Base-by-base conservation (phyloP, 2,329 filamentous ascomycete genomes). In the Apiospora phragmitis region DNA sequence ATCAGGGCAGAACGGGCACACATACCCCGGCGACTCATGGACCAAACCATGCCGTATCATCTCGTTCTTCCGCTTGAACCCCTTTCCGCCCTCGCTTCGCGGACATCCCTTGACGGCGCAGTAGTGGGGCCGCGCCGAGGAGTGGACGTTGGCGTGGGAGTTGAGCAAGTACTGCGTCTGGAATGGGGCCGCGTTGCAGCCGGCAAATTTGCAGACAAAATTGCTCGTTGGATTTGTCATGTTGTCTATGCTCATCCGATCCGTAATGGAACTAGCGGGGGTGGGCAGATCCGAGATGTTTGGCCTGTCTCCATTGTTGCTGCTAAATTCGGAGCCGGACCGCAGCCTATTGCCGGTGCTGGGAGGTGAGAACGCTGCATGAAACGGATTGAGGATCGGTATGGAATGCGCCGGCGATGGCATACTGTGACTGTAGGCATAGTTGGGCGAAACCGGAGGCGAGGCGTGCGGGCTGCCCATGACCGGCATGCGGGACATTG, bases 1-100 rank as follows among this genome's bases (percentile, higher is more conserved):
- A 77, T 97, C 94, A 1, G 94, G 93, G 80, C 96, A 99, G 79
- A 98, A 98, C 0, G 96, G 96, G 80, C 96, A 99, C 41, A 97
- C 91, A 77, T 98, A 99, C 72, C 95, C 95, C 1, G 96, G 96
- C 9, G 94, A 97, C 74, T 94, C 92, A 78, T 99, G 96, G 4
- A 98, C 96, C 3, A 98, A 87, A 0, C 95, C 95, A 77, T 92
- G 90, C 38, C 90, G 83, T 65, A 92, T 92, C 90, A 92, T 92
- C 78, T 92, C 91, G 74, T 92, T 92, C 79, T 92, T 92, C 70
- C 91, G 85, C 79, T 92, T 92, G 79, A 93, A 93, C 0, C 91
- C 91, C 74, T 90, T 91, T 4, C 90, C 90, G 1, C 88, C 87
- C 77, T 90, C 87, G 67, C 87, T 88, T 68, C 90, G 85, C n/a